phyloP scores from a whole-genome alignment of 257 asterid genomes.

The Gynochthodes officinalis region DNA sequence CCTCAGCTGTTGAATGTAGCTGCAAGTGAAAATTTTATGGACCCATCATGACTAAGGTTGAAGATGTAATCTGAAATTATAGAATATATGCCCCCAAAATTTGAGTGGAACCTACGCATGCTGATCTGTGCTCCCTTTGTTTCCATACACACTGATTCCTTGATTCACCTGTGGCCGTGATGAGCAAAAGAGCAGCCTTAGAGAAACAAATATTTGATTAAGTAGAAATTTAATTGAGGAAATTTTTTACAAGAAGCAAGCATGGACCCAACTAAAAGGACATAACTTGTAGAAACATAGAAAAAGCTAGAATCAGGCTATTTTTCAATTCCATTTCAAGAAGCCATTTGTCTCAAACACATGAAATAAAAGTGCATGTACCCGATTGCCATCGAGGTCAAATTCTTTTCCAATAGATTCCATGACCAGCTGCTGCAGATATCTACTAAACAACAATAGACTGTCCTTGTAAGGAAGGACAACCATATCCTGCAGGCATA shows the following conservation, averaged over 20 bases:
- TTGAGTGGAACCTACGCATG: slow-evolving; percentile 70
- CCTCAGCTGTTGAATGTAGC: slow-evolving; percentile 96
- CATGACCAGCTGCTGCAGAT: slow-evolving; percentile 97
- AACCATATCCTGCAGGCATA: slow-evolving; percentile 88
- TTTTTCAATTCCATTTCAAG: not conserved
- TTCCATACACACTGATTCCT: slow-evolving; percentile 92
- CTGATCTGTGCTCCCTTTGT: slow-evolving; percentile 99
- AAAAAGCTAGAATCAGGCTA: not conserved
- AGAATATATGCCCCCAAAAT: not conserved
- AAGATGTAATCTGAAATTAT: too few relatives aligned
- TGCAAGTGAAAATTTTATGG: slow-evolving; percentile 25
- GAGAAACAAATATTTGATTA: not conserved
- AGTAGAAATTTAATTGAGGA: not conserved
- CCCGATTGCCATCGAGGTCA: slow-evolving; percentile 95
- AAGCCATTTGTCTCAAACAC: not conserved
- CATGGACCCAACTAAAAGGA: not conserved
- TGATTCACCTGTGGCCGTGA: slow-evolving; percentile 70
- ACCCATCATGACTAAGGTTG: not conserved
- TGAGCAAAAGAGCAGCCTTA: not conserved
- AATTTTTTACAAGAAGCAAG: not conserved
- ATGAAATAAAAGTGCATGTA: slow-evolving; percentile 27
- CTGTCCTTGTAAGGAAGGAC: slow-evolving; percentile 99
- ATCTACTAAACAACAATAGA: slow-evolving; percentile 85
- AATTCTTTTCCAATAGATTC: slow-evolving; percentile 99
- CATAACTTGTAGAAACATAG: not conserved